Percentiles rank a stretch among this genome's conserved stretches.
Evolutionary conservation across 768 basidiomycete genomes (phyloP).

Genomic region (Boletus vermiculosoides): DNA sequence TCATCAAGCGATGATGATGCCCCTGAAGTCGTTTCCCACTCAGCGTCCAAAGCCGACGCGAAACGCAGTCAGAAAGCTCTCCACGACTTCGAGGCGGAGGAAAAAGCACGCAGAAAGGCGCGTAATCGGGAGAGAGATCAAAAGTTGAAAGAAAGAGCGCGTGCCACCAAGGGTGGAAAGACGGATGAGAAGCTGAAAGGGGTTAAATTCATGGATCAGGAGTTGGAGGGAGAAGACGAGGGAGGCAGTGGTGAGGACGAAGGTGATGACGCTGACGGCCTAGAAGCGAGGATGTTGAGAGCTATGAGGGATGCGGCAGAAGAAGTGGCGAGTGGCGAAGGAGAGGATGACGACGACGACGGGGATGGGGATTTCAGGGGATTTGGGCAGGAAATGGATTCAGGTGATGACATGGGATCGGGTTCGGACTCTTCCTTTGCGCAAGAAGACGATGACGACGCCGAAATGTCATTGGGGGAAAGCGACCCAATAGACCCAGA

Average conservation of each 20-base stretch:
- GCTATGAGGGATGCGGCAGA: constrained; percentile 29
- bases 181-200: constrained; percentile 15
- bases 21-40: constrained; percentile 52
- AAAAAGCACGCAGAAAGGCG: constrained; percentile 42
- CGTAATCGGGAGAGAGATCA: constrained; percentile 49
- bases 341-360: constrained; percentile 19
- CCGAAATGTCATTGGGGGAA: constrained; percentile 12
- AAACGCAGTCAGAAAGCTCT: constrained; percentile 39
- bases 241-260: constrained; percentile 26
- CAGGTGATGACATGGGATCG: constrained; percentile 7
- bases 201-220: constrained; percentile 10
- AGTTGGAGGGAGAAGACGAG: constrained; percentile 18
- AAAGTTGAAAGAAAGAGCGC: constrained; percentile 49
- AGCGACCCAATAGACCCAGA: constrained; percentile 10
- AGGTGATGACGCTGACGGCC: constrained; percentile 20
- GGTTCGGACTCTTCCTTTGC: constrained; percentile 15
- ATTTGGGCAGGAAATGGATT: constrained; percentile 7
- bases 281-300: constrained; percentile 28
- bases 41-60: constrained; percentile 42
- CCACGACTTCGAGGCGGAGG: constrained; percentile 36
- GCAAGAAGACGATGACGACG: constrained; percentile 17
- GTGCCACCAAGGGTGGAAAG: constrained; percentile 12
- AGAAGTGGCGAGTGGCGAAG: constrained; percentile 20
- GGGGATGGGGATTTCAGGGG: constrained; percentile 17
- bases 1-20: constrained; percentile 41